Evolutionary conservation across 2,329 filamentous ascomycete genomes (phyloP), one percentile per base, ranked within the genome.

Genomic region (Nigrospora sphaerica): DNA sequence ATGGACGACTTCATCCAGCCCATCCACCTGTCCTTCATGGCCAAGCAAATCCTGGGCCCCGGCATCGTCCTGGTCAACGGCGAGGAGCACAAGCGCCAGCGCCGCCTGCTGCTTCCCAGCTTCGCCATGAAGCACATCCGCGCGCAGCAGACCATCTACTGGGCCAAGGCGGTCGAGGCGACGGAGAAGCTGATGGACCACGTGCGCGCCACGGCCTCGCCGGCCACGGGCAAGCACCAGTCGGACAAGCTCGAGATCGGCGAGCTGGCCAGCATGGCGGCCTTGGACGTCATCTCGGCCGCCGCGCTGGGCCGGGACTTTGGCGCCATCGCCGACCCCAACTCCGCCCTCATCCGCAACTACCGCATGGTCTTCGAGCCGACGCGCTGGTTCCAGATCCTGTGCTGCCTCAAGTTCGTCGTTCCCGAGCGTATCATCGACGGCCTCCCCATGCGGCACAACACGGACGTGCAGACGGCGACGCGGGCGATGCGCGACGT

Each of bases 41-140:
- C 50, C 18, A 49, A 45, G 35, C 45, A 38, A 5, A 39, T 54
- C 19, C 41, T 53, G 2, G 53, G 53, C 16, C 47, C 48, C 12
- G 52, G 52, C 12, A 36, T 54, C 12, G 48, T 53, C 12, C 44
- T 53, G 2, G 47, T 49, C 14, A 50, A 54, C 36, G 52, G 54
- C n/a, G 46, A 52, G 5, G 51, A 52, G 33, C 55, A 57, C 47
- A 51, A 51, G 39, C 40, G 50, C 5, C 55, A 57, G 42, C 52
- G 55, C 9, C 48, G 47, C 14, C 46, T 51, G 28, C 49, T 57
- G n/a, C 44, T 54, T 42, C 55, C 54, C 6, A 49, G 50, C 11
- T 55, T 57, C 50, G 48, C 50, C 9, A 49, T 50, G 34, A 48
- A 47, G 11, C 50, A 57, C 39, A 50, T 56, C 35, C 51, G 52